Evolutionary conservation across 441 rosid genomes (phyloP).

Genomic region (Geranium incanum): DNA sequence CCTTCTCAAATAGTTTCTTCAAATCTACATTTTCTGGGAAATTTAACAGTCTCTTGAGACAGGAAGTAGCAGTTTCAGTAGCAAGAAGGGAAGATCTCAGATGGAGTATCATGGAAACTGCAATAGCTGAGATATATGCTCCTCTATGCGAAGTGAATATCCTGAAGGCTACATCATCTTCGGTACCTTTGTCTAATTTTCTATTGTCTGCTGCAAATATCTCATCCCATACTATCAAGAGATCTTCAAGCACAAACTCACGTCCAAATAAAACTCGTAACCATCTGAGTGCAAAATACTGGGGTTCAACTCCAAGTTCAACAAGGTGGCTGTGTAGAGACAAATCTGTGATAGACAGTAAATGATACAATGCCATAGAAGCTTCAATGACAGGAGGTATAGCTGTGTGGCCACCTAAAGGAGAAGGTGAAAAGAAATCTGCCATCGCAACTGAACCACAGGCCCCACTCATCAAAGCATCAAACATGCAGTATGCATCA

Average conservation of each 20-base stretch:
- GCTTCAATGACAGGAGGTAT: conserved; percentile 87
- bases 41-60: conserved; percentile 77
- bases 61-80: conserved; percentile 78
- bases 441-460: conserved; percentile 73
- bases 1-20: conserved; percentile 54
- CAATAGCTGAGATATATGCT: conserved; percentile 59
- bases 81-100: conserved; percentile 84
- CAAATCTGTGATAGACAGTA: conserved; percentile 64
- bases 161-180: conserved; percentile 32
- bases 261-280: conserved; percentile 84
- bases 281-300: conserved; percentile 95
- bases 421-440: conserved; percentile 59
- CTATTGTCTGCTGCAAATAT: conserved; percentile 62
- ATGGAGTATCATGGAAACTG: conserved; percentile 77
- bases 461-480: conserved; percentile 78
- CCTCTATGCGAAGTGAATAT: conserved; percentile 64
- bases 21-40: conserved; percentile 65
- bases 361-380: conserved; percentile 69
- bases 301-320: conserved; percentile 94
- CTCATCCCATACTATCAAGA: conserved; percentile 84
- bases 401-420: conserved; percentile 43
- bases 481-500: conserved; percentile 94
- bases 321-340: conserved; percentile 79
- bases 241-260: conserved; percentile 65
- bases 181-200: conserved; percentile 23